Conservation (phyloP, 805 yeast genomes). For the Ogataea paraovalis region DNA sequence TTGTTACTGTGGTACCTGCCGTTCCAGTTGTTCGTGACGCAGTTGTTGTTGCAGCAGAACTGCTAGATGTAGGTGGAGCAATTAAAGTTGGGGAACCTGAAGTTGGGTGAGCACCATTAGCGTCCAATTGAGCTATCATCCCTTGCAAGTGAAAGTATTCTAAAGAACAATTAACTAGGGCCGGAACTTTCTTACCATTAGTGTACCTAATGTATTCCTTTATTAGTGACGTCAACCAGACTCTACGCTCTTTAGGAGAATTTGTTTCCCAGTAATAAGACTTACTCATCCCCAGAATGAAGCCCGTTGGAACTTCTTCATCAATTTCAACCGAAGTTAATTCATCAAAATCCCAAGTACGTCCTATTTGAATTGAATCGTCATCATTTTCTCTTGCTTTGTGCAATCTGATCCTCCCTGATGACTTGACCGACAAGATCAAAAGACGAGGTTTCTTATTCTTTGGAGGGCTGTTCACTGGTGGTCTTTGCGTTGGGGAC, state of each 20-base stretch:
- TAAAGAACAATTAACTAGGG: slow-evolving; percentile 43
- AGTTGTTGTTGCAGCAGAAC: background rate
- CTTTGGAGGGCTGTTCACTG: slow-evolving; percentile 41
- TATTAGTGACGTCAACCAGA: slow-evolving; percentile 50
- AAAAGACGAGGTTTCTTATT: slow-evolving; percentile 61
- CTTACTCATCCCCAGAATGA: slow-evolving; percentile 61
- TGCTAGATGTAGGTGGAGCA: slow-evolving; percentile 1
- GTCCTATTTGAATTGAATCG: slow-evolving; percentile 79
- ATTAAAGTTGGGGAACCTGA: background rate
- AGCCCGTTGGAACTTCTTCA: slow-evolving; percentile 48
- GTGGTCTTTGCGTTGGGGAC: slow-evolving; percentile 67
- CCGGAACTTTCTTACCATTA: slow-evolving; percentile 48
- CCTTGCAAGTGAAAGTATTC: slow-evolving; percentile 33
- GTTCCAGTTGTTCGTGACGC: background rate
- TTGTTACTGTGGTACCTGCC: background rate
- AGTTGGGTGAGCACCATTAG: background rate
- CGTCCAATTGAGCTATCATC: slow-evolving; percentile 8
- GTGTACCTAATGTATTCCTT: slow-evolving; percentile 53
- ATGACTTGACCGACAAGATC: slow-evolving; percentile 55
- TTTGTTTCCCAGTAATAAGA: slow-evolving; percentile 80
- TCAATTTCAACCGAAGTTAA: slow-evolving; percentile 55
- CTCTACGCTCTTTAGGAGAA: slow-evolving; percentile 52
- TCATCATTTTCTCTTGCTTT: slow-evolving; percentile 81
- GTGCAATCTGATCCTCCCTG: slow-evolving; percentile 70
- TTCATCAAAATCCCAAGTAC: slow-evolving; percentile 86